Evolutionary conservation across 1,139 yeast genomes (phyloP), one percentile per base, ranked within the genome.

Genomic region (Hyphopichia buzzinii): DNA sequence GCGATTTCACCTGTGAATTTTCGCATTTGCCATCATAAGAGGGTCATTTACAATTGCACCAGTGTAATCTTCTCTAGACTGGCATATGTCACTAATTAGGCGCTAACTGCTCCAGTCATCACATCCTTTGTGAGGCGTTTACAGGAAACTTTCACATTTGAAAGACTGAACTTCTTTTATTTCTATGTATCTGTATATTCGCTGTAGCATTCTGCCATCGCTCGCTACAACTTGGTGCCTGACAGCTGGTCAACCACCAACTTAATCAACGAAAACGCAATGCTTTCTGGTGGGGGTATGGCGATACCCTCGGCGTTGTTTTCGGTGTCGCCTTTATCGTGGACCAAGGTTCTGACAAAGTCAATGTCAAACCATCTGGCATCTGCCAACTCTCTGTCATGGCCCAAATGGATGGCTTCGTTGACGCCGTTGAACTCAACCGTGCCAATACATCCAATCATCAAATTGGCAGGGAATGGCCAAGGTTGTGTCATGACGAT

Each of bases 401-500:
- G 88, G 19, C 81, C 87, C 41, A 88, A 66, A 49, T 83, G 70
- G 46, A 90, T 83, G 5, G 54, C 50, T 49, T 81, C 88, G 49
- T 79, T 73, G 11, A 47, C 57, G 0, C 82, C 84, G 46, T 81
- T 72, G 50, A 78, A 79, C 8, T 82, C 85, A 2, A 82, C 84
- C 26, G 73, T 70, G 0, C 87, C 96, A 39, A 89, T 58, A 58
- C 97, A 89, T 8, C 97, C 97, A 49, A 92, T 74, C 97, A 90
- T 90, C 50, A 92, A 62, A 55, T 85, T 89, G 1, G 88, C 88
- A 1, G 97, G 97, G 62, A 81, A 90, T 17, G 97, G 98, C 97
- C 97, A 89, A 5, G 97, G 96, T 59, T 89, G 97, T 7, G 92
- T 77, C 54, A 79, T 70, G 22, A 82, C 64, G 35, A 89, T 72